Conservation (phyloP, 2,329 filamentous ascomycete species). For the Didymella arachidicola region DNA sequence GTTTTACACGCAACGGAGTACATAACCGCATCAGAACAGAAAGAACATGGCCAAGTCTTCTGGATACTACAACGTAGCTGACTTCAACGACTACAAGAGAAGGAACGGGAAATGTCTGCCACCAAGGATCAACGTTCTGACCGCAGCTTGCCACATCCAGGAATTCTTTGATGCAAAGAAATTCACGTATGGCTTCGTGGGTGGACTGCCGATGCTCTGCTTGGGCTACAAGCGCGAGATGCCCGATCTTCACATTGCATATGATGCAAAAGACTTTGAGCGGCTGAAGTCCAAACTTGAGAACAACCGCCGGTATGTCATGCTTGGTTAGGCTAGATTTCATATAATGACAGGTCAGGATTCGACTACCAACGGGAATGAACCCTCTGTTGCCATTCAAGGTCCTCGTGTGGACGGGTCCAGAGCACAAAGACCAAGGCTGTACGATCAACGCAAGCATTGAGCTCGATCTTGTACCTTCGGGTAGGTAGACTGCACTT, state of each 20-base stretch:
- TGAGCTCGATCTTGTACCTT: slow-evolving; percentile 43
- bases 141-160: slow-evolving; percentile 39
- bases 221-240: slow-evolving; percentile 42
- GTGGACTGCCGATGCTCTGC: slow-evolving; percentile 44
- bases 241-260: slow-evolving; percentile 45
- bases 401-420: slow-evolving; percentile 43
- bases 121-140: slow-evolving; percentile 39
- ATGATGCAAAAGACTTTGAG: slow-evolving; percentile 43
- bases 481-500: slow-evolving; percentile 28
- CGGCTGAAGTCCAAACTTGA: slow-evolving; percentile 41
- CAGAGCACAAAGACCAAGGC: slow-evolving; percentile 37
- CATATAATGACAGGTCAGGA: slow-evolving; percentile 31
- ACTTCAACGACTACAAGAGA: slow-evolving; percentile 34
- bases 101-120: slow-evolving; percentile 28
- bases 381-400: slow-evolving; percentile 43
- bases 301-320: slow-evolving; percentile 37
- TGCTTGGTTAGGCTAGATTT: too few relatives aligned
- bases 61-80: slow-evolving; percentile 37
- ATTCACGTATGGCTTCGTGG: slow-evolving; percentile 42
- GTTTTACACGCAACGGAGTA: background rate
- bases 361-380: slow-evolving; percentile 40
- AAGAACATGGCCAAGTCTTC: slow-evolving; percentile 31
- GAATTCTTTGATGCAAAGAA: slow-evolving; percentile 44
- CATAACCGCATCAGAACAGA: background rate
- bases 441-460: slow-evolving; percentile 40